Percentiles rank a stretch among this genome's conserved stretches.
These are phyloP conservation scores for Trichoderma harzianum DNA, from an alignment of 2,329 filamentous ascomycete genomes.

Conservation along the genomic window DNA sequence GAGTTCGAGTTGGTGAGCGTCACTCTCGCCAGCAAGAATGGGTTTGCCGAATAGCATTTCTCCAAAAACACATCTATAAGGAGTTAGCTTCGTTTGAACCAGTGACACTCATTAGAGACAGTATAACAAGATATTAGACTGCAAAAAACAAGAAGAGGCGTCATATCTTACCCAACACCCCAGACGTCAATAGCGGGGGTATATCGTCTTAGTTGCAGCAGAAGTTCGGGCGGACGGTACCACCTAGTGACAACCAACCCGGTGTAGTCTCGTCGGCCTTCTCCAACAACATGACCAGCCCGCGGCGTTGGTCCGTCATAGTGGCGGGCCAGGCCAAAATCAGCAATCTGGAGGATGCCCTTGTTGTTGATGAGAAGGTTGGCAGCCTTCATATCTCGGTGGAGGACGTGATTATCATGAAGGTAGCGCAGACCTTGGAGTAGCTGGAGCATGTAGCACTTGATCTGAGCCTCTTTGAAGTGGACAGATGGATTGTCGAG, in stretches of 20 bases:
- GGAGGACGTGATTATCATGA: slow-evolving; percentile 84
- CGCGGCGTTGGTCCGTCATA: slow-evolving; percentile 83
- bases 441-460: slow-evolving; percentile 94
- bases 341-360: slow-evolving; percentile 91
- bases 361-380: slow-evolving; percentile 95
- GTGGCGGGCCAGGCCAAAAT: slow-evolving; percentile 91
- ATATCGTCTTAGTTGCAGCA: slow-evolving; percentile 83
- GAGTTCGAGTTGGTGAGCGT: slow-evolving; percentile 83
- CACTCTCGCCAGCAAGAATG: slow-evolving; percentile 85
- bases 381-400: slow-evolving; percentile 98
- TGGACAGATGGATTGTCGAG: slow-evolving; percentile 90
- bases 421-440: slow-evolving; percentile 87
- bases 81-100: slow-evolving; percentile 22
- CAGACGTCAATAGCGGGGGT: slow-evolving; percentile 98
- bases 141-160: neutral
- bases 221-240: slow-evolving; percentile 91
- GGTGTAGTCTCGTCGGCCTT: slow-evolving; percentile 87
- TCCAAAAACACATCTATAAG: slow-evolving; percentile 88
- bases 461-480: slow-evolving; percentile 88
- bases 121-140: neutral
- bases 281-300: slow-evolving; percentile 74
- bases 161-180: slow-evolving; percentile 76
- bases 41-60: slow-evolving; percentile 96
- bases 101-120: neutral
- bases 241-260: slow-evolving; percentile 95